These are phyloP conservation scores for Ophiocordyceps sinensis DNA, from an alignment of 2,329 filamentous ascomycete genomes.

Conservation along the genomic window DNA sequence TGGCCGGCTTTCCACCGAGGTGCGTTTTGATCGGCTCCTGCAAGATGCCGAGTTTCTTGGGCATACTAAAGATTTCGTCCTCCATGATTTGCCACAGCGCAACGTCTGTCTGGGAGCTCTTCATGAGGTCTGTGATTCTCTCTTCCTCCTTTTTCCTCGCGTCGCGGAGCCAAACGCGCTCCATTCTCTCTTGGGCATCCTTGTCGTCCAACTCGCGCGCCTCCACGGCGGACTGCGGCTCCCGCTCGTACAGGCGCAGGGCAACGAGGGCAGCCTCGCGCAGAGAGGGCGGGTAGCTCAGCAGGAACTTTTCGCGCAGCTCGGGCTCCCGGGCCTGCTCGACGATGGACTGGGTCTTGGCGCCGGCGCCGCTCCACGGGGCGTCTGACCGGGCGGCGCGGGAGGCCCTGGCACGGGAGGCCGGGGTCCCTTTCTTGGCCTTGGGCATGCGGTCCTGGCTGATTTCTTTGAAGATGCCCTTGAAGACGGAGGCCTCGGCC, in stretches of 20 bases:
- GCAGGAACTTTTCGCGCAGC: constrained; percentile 20
- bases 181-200: constrained; percentile 15
- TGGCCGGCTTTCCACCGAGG: neutral
- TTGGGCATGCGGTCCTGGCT: constrained; percentile 18
- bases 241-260: constrained; percentile 21
- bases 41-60: constrained; percentile 37
- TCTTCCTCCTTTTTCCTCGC: constrained; percentile 29
- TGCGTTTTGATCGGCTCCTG: neutral
- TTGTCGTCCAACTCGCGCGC: constrained; percentile 1
- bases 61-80: constrained; percentile 48
- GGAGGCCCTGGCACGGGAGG: neutral
- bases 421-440: constrained; percentile 8
- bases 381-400: neutral
- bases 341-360: constrained; percentile 13
- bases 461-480: constrained; percentile 37
- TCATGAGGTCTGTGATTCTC: constrained; percentile 40
- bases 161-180: constrained; percentile 18
- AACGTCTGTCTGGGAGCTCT: constrained; percentile 40
- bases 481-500: constrained; percentile 42
- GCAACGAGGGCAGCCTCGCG: constrained; percentile 23
- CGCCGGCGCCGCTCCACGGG: neutral
- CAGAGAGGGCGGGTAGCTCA: constrained; percentile 23
- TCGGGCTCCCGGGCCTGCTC: constrained; percentile 18
- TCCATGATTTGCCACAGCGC: constrained; percentile 56
- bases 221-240: constrained; percentile 5